Evolutionary conservation across 331 rosid genomes (phyloP).

Genomic region (Arachis monticola): DNA sequence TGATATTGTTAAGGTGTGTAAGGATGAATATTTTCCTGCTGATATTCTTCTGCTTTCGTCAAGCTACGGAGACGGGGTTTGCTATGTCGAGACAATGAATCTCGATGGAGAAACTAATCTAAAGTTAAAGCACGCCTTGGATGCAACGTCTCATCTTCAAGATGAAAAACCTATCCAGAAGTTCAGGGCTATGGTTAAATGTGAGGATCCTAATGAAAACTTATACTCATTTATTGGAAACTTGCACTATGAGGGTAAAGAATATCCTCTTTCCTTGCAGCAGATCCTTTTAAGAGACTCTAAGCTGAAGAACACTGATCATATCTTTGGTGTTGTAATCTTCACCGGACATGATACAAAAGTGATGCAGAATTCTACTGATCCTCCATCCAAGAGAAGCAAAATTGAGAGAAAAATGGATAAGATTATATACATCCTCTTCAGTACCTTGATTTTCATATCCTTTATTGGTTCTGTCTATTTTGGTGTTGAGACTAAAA

Average conservation of each 20-base stretch:
- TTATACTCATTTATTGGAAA: slow-evolving; percentile 77
- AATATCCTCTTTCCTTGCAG: slow-evolving; percentile 68
- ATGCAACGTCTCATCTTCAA: slow-evolving; percentile 55
- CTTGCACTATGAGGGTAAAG: slow-evolving; percentile 48
- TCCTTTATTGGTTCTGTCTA: slow-evolving; percentile 69
- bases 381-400: slow-evolving; percentile 92
- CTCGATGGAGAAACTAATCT: slow-evolving; percentile 95
- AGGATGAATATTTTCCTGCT: slow-evolving; percentile 85
- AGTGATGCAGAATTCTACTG: slow-evolving; percentile 83
- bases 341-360: slow-evolving; percentile 87
- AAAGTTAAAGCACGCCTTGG: slow-evolving; percentile 77
- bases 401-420: slow-evolving; percentile 85
- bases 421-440: slow-evolving; percentile 78
- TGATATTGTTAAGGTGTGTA: slow-evolving; percentile 70
- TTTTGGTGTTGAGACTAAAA: slow-evolving; percentile 64
- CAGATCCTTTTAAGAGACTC: slow-evolving; percentile 82
- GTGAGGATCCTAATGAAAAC: slow-evolving; percentile 94
- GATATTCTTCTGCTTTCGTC: slow-evolving; percentile 83
- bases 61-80: slow-evolving; percentile 72
- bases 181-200: slow-evolving; percentile 61
- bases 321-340: slow-evolving; percentile 66
- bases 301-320: slow-evolving; percentile 84
- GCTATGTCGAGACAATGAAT: slow-evolving; percentile 89
- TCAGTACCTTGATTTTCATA: slow-evolving; percentile 67
- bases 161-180: slow-evolving; percentile 57